Evolutionary conservation across 306 rosid genomes (phyloP).

Genomic region (Casuarina cunninghamiana): DNA sequence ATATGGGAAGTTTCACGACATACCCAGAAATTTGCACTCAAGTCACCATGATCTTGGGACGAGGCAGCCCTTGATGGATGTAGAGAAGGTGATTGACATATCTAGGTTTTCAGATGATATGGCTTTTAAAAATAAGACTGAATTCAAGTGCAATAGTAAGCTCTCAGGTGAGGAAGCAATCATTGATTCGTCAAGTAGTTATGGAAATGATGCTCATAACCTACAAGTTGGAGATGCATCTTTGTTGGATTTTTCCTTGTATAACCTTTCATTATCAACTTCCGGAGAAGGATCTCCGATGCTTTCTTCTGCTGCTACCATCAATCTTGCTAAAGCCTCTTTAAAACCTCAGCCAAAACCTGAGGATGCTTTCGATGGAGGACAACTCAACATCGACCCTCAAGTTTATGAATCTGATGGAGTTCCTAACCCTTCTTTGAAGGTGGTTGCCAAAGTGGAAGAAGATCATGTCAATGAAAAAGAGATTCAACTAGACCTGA

Average conservation of each 20-base stretch:
- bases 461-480: background rate
- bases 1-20: conserved; percentile 2
- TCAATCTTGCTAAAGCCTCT: background rate
- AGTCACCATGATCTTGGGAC: background rate
- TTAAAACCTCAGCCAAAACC: conserved; percentile 18
- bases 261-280: conserved; percentile 27
- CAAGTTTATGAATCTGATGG: no score
- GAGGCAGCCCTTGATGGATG: background rate
- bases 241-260: conserved; percentile 17
- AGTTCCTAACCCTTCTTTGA: no score
- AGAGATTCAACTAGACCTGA: conserved; percentile 16
- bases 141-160: conserved; percentile 8
- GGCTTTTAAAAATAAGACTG: background rate
- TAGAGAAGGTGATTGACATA: background rate
- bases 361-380: conserved; percentile 10
- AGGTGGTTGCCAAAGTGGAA: background rate
- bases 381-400: background rate
- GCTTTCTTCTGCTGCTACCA: conserved; percentile 18
- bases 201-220: background rate
- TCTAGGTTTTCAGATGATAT: background rate
- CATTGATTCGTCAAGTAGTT: background rate
- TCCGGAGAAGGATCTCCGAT: conserved; percentile 24
- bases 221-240: conserved; percentile 14
- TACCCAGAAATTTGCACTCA: background rate
- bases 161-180: conserved; percentile 9